Evolutionary conservation across 768 basidiomycete genomes (phyloP).

Genomic region (Trametes cubensis): DNA sequence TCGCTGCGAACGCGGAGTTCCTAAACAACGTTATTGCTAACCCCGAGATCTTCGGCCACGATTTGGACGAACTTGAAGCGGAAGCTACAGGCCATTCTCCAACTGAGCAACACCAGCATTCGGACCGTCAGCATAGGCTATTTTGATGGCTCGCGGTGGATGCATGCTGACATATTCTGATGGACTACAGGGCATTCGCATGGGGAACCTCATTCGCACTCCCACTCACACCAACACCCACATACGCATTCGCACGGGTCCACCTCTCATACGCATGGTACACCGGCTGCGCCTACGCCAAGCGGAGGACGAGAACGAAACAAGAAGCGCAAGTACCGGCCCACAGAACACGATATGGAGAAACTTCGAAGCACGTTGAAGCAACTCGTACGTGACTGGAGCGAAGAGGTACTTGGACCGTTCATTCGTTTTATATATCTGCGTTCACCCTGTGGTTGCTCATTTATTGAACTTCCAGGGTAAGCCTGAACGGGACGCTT

Average conservation of each 20-base stretch:
- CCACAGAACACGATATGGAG: constrained; percentile 81
- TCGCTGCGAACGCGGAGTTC: constrained; percentile 79
- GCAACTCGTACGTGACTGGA: constrained; percentile 95
- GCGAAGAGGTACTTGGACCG: constrained; percentile 59
- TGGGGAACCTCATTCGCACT: constrained; percentile 28
- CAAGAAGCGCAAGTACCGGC: constrained; percentile 42
- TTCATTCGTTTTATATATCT: background rate
- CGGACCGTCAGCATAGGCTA: background rate
- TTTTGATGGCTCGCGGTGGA: background rate
- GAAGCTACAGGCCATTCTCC: constrained; percentile 21
- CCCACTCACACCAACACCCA: constrained; percentile 39
- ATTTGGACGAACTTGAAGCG: constrained; percentile 36
- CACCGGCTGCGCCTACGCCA: constrained; percentile 9
- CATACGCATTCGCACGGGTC: constrained; percentile 38
- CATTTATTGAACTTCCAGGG: constrained; percentile 52
- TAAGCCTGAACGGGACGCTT: constrained; percentile 68
- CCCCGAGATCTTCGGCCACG: constrained; percentile 80
- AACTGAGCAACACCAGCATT: background rate
- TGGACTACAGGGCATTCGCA: constrained; percentile 26
- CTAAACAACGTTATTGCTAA: constrained; percentile 71
- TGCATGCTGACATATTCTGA: background rate
- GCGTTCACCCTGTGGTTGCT: too few relatives aligned
- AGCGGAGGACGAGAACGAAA: constrained; percentile 28
- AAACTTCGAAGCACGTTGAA: constrained; percentile 90
- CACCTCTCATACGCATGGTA: constrained; percentile 31